Percentiles rank a stretch among this genome's conserved stretches.
Conservation (phyloP, 1,139 yeast species). For the Lodderomyces parapsilosis region DNA sequence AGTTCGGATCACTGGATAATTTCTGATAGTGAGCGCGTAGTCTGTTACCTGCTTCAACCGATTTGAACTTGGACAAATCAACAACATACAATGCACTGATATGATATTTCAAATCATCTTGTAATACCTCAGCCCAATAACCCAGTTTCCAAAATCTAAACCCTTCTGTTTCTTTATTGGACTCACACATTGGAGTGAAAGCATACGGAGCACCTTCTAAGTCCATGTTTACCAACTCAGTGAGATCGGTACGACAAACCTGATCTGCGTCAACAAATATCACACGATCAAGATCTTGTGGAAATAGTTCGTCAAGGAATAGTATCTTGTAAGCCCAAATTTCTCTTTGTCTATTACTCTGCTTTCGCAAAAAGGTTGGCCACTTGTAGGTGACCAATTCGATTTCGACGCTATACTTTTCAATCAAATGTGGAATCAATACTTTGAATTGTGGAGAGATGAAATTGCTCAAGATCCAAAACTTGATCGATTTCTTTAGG, state of each 20-base stretch:
- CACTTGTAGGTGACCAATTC: slow-evolving; percentile 81
- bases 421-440: slow-evolving; percentile 61
- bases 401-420: slow-evolving; percentile 58
- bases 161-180: slow-evolving; percentile 78
- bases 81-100: slow-evolving; percentile 84
- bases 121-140: slow-evolving; percentile 73
- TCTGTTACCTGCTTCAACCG: slow-evolving; percentile 70
- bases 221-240: slow-evolving; percentile 63
- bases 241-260: slow-evolving; percentile 70
- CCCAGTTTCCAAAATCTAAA: slow-evolving; percentile 92
- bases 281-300: slow-evolving; percentile 69
- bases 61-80: slow-evolving; percentile 67
- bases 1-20: slow-evolving; percentile 73
- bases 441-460: slow-evolving; percentile 67
- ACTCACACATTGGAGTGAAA: slow-evolving; percentile 85
- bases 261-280: slow-evolving; percentile 88
- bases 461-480: slow-evolving; percentile 85
- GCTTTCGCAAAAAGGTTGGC: slow-evolving; percentile 87
- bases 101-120: slow-evolving; percentile 65
- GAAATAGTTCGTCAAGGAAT: slow-evolving; percentile 84
- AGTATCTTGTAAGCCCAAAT: slow-evolving; percentile 89
- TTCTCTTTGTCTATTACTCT: slow-evolving; percentile 68
- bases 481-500: slow-evolving; percentile 64
- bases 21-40: slow-evolving; percentile 85
- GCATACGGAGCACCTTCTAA: slow-evolving; percentile 81